Conservation (phyloP, 371 early-diverging fungal species). For the Lichtheimia ramosa region DNA sequence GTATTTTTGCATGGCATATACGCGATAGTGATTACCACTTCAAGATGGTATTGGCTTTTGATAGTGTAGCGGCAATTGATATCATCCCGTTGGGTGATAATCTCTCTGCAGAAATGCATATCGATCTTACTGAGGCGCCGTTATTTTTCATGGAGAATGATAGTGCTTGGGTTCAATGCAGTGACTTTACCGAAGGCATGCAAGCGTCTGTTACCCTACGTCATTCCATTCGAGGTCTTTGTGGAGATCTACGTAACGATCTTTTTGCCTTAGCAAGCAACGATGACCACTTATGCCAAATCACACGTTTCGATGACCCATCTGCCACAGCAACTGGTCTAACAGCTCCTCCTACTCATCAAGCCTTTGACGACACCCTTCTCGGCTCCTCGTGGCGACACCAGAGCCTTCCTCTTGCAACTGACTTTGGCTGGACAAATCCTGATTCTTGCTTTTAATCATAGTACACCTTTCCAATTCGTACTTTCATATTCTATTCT, state of each 20-base stretch:
- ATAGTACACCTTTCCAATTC: no score
- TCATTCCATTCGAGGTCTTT: slow-evolving; percentile 66
- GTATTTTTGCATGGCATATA: slow-evolving; percentile 73
- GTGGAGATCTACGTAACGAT: slow-evolving; percentile 54
- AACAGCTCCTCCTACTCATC: background rate
- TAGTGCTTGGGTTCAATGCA: slow-evolving; percentile 65
- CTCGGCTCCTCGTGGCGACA: slow-evolving; percentile 27
- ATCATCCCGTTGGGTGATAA: slow-evolving; percentile 35
- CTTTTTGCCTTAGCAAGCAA: slow-evolving; percentile 30
- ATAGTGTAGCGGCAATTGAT: slow-evolving; percentile 29
- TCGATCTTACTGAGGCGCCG: slow-evolving; percentile 63
- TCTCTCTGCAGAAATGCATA: slow-evolving; percentile 53
- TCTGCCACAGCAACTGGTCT: background rate
- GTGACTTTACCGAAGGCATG: slow-evolving; percentile 77
- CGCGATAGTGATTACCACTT: slow-evolving; percentile 68
- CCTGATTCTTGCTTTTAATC: slow-evolving; percentile 5
- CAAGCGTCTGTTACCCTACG: slow-evolving; percentile 66
- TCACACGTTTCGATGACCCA: slow-evolving; percentile 29
- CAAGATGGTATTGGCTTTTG: slow-evolving; percentile 62
- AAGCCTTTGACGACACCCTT: background rate
- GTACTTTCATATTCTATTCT: no score
- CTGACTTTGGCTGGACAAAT: slow-evolving; percentile 13
- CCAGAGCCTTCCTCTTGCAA: slow-evolving; percentile 30
- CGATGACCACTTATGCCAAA: slow-evolving; percentile 34
- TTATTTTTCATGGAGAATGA: slow-evolving; percentile 63